phyloP scores from a whole-genome alignment of 164 flowering plant genomes.

The Saururus chinensis region DNA sequence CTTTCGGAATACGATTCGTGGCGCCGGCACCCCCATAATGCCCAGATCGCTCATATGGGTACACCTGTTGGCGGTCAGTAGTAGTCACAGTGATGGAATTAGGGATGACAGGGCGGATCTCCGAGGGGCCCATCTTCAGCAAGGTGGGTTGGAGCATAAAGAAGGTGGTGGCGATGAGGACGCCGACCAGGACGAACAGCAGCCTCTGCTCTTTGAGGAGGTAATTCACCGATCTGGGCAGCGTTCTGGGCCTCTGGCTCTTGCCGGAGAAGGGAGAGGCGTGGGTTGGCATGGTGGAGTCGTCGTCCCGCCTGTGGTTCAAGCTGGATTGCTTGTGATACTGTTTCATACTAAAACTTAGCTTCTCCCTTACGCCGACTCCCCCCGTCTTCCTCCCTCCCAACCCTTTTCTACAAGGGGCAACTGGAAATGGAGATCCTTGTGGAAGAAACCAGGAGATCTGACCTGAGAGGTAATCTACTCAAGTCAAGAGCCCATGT shows the following conservation, averaged over 20 bases:
- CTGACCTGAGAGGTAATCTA: no score
- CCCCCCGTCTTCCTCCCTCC: no score
- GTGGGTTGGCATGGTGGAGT: constrained; percentile 15
- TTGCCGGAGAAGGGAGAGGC: constrained; percentile 44
- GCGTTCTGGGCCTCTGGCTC: constrained; percentile 41
- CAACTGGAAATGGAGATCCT: no score
- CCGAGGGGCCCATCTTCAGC: constrained; percentile 25
- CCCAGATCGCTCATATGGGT: background rate
- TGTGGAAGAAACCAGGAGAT: no score
- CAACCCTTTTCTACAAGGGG: no score
- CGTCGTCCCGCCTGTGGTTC: constrained; percentile 46
- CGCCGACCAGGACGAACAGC: constrained; percentile 73
- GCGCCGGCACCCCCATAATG: constrained; percentile 7
- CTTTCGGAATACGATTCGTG: constrained; percentile 50
- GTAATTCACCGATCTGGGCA: constrained; percentile 67
- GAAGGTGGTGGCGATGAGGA: constrained; percentile 74
- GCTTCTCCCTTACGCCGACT: no score
- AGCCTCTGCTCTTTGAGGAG: constrained; percentile 73
- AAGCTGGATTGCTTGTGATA: constrained; percentile 56
- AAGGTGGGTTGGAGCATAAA: constrained; percentile 71
- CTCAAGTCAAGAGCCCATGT: no score
- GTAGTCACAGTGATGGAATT: constrained; percentile 2
- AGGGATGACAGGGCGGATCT: constrained; percentile 12
- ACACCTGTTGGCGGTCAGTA: constrained; percentile 4
- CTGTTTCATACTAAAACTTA: constrained; percentile 42